A percentile compares a stretch with the other conserved stretches of the same genome.
phyloP scores from a whole-genome alignment of 441 rosid genomes.

The Erodium texanum region DNA sequence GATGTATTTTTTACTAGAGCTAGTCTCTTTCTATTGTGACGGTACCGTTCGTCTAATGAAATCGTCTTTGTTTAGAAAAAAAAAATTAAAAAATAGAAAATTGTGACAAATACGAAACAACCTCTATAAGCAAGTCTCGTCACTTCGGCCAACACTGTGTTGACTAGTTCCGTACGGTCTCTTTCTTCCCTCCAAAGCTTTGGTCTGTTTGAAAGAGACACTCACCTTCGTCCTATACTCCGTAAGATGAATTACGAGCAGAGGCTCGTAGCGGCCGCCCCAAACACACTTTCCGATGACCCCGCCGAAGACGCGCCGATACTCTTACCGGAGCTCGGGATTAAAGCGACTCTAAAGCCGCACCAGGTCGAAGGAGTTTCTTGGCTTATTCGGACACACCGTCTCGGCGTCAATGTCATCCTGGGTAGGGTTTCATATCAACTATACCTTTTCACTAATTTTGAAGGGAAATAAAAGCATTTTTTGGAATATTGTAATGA shows the following conservation, averaged over 20 bases:
- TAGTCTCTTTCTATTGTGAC: too few species aligned
- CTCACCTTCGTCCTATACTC: neutral
- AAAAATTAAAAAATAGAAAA: too few species aligned
- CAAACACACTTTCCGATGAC: constrained; percentile 20
- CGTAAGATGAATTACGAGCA: constrained; percentile 47
- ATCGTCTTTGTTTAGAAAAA: too few species aligned
- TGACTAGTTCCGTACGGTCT: neutral
- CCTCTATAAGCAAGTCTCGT: too few species aligned
- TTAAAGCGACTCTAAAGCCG: constrained; percentile 57
- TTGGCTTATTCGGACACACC: constrained; percentile 67
- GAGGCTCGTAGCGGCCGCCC: constrained; percentile 54
- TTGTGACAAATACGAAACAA: neutral
- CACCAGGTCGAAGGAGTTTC: constrained; percentile 70
- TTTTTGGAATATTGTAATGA: too few species aligned
- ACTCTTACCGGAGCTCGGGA: constrained; percentile 38
- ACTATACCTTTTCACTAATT: neutral
- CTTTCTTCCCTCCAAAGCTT: constrained; percentile 3
- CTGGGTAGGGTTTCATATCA: constrained; percentile 33
- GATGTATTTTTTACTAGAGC: too few species aligned
- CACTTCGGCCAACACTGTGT: too few species aligned
- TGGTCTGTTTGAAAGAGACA: neutral
- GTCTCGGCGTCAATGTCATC: constrained; percentile 66
- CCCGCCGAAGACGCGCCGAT: constrained; percentile 7
- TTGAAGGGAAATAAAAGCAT: neutral
- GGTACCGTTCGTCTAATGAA: too few species aligned